Evolutionary conservation across 805 yeast species (phyloP), one percentile per base, ranked within the genome.

Genomic region (Starmera amethionina): DNA sequence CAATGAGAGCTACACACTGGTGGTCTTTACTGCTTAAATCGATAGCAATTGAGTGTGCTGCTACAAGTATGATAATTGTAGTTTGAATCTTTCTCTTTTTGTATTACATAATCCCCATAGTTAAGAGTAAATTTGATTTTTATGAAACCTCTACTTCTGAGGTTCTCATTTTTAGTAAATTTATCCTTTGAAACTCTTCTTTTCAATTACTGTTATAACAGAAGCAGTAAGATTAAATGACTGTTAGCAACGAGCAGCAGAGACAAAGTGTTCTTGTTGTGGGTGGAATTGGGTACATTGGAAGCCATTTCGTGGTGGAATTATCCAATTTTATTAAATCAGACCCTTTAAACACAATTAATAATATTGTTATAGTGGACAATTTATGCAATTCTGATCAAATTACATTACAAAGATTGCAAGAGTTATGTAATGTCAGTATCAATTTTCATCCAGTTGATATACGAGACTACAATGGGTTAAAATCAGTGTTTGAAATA

Each of bases 211-310:
- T n/a, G n/a, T n/a, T n/a, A n/a, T n/a, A n/a, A n/a, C 9, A 22
- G 32, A 30, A 10, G 15, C n/a, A 30, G 10, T 4, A 30, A 30
- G 6, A 30, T 29, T 29, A 30, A n/a, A 30, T 14, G 15, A 14
- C 32, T 30, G n/a, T 30, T 7, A 5, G 32, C 32, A 30, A 10
- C 10, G 27, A 22, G 27, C 27, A 22, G 27, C 27, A 19, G 30
- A 30, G 32, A 15, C 15, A 16, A 30, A 29, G 19, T 15, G 38
- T 39, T 35, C 65, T 82, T 40, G 89, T 84, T 27, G 82, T 93
- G 18, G 94, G 94, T 35, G 94, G 94, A 37, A 85, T 90, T 25
- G 93, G 95, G 16, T 84, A 84, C 61, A 82, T 85, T 52, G 94
- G 93, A 22, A 80, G 90, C 9, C 93, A 84, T 56, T 80, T 90